Percentiles rank a stretch among this genome's conserved stretches.
Conservation (phyloP, 805 yeast genomes). For the Ogataea corticis region DNA sequence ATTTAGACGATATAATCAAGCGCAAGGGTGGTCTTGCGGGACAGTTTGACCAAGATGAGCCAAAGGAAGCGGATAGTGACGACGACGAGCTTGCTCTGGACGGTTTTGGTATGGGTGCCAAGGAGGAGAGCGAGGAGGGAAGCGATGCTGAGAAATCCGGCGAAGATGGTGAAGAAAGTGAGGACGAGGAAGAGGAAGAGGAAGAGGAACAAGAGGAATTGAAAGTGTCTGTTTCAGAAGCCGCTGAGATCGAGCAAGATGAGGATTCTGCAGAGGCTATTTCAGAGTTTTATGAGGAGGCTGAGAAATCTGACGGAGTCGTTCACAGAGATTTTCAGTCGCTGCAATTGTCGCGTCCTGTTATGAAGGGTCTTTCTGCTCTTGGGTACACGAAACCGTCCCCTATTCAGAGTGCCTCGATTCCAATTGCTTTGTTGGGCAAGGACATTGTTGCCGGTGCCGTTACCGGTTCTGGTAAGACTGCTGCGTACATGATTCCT, state of each 20-base stretch:
- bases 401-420: constrained; percentile 90
- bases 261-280: constrained; percentile 81
- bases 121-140: constrained; percentile 31
- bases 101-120: constrained; percentile 42
- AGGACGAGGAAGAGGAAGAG: constrained; percentile 35
- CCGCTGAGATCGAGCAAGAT: constrained; percentile 32
- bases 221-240: constrained; percentile 30
- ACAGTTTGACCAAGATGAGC: constrained; percentile 37
- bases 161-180: constrained; percentile 36
- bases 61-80: constrained; percentile 37
- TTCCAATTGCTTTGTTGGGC: constrained; percentile 91
- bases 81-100: constrained; percentile 43
- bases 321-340: constrained; percentile 70
- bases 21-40: constrained; percentile 70
- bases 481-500: constrained; percentile 97
- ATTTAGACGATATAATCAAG: constrained; percentile 82
- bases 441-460: constrained; percentile 99
- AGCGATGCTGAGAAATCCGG: constrained; percentile 26
- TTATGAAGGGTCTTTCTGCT: constrained; percentile 76
- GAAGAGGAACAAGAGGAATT: constrained; percentile 27
- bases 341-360: constrained; percentile 84
- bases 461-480: constrained; percentile 98
- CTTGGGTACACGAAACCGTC: constrained; percentile 88
- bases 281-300: constrained; percentile 69
- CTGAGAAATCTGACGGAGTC: constrained; percentile 40